phyloP scores from a whole-genome alignment of 73 alveolate species.

The Effrenium voratum region DNA sequence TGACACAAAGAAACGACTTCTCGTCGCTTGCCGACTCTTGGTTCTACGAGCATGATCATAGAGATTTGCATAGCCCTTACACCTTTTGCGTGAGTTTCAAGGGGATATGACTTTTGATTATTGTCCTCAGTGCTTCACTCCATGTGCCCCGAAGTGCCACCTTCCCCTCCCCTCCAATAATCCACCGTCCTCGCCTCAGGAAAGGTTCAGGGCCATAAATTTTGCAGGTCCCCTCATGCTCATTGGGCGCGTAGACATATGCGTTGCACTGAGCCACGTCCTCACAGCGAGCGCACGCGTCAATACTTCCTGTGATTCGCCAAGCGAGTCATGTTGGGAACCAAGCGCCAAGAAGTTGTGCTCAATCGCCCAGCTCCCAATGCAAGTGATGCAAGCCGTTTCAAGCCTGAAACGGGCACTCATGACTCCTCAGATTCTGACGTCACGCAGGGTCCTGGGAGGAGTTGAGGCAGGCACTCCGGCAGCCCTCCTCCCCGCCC shows the following conservation, averaged over 20 bases:
- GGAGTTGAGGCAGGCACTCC: slow-evolving; percentile 3
- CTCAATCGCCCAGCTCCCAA: too few relatives aligned
- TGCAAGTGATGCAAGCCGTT: neutral
- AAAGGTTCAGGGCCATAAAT: slow-evolving; percentile 65
- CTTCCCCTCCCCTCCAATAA: too few relatives aligned
- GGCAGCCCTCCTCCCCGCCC: slow-evolving; percentile 65
- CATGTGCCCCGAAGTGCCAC: too few relatives aligned
- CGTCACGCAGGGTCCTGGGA: slow-evolving; percentile 5
- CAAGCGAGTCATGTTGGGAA: too few relatives aligned
- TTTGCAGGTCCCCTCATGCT: slow-evolving; percentile 47
- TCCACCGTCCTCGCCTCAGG: slow-evolving; percentile 36
- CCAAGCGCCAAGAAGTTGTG: too few relatives aligned
- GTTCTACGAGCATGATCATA: too few relatives aligned
- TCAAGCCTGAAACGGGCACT: neutral
- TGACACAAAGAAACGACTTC: too few relatives aligned
- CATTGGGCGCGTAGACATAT: slow-evolving; percentile 4
- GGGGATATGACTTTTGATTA: too few relatives aligned
- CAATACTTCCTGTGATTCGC: neutral
- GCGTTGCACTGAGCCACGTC: slow-evolving; percentile 93
- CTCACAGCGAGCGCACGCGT: neutral
- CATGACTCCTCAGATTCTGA: neutral
- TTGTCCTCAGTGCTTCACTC: too few relatives aligned
- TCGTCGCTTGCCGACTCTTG: too few relatives aligned
- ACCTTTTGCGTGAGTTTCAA: too few relatives aligned
- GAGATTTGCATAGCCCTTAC: too few relatives aligned